phyloP scores from a whole-genome alignment of 129 eudicot genomes.

The Pittosporum tobira region DNA sequence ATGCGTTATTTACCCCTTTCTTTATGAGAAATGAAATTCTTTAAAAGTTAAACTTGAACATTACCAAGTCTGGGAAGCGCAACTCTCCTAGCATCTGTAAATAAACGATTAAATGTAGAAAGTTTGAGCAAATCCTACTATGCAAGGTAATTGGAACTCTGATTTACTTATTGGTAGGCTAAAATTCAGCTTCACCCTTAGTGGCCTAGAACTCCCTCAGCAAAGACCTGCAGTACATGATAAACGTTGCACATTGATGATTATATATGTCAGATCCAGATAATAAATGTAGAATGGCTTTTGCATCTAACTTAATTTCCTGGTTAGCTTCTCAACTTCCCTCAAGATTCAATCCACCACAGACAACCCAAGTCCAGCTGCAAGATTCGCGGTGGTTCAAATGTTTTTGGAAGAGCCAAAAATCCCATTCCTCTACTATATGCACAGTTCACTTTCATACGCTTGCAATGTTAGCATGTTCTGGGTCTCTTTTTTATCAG shows the following conservation, averaged over 20 bases:
- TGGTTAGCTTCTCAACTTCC: not conserved
- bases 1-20: no score
- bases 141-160: not conserved
- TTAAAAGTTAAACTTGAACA: no score
- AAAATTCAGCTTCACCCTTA: no score
- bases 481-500: not conserved
- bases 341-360: not conserved
- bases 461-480: not conserved
- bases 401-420: not conserved
- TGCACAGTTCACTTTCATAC: not conserved
- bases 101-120: not conserved
- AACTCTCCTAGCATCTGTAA: no score
- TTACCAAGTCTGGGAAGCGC: no score
- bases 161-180: no score
- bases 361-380: not conserved
- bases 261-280: not conserved
- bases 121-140: not conserved
- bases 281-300: not conserved
- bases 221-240: not conserved
- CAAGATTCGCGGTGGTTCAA: not conserved
- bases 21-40: no score
- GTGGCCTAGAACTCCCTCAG: no score
- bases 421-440: not conserved
- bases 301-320: not conserved
- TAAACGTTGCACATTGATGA: not conserved